A percentile compares a stretch with the other conserved stretches of the same genome.
Evolutionary conservation across 2,329 filamentous ascomycete species (phyloP).

Genomic region (Periconia macrospinosa): DNA sequence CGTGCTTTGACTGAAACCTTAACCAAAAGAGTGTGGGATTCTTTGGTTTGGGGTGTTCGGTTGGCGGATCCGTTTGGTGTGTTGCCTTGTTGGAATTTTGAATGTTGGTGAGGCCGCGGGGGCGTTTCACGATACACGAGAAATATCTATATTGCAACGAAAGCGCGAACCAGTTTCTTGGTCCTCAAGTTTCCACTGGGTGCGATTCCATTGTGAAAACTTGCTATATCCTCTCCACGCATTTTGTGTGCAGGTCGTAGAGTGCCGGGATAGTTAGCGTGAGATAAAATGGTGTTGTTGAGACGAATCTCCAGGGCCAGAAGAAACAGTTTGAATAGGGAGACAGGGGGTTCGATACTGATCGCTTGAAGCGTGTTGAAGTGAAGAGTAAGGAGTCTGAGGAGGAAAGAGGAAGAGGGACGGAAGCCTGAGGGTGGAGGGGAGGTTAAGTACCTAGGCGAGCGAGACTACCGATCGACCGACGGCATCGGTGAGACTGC

Average conservation of each 20-base stretch:
- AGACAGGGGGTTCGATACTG: no score
- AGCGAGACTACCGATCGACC: neutral
- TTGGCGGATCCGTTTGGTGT: no score
- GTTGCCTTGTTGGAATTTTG: no score
- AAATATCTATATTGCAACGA: neutral
- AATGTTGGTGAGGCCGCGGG: neutral
- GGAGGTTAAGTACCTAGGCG: neutral
- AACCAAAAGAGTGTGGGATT: neutral
- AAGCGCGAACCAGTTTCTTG: conserved; percentile 5
- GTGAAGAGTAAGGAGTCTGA: no score
- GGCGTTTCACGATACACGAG: neutral
- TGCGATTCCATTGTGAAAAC: neutral
- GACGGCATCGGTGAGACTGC: neutral
- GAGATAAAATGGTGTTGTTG: no score
- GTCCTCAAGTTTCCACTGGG: conserved; percentile 3
- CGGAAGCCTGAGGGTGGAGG: neutral
- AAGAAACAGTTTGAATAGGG: no score
- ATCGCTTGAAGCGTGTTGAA: no score
- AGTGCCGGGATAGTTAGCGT: no score
- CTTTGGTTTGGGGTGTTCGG: neutral
- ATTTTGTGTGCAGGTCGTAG: neutral
- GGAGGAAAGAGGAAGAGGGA: no score
- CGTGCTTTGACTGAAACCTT: no score
- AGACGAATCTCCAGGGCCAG: no score
- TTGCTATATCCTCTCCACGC: neutral